A percentile compares a stretch with the other conserved stretches of the same genome.
These are phyloP conservation scores for Trypanosoma theileri DNA, from an alignment of 208 protist genomes.

Conservation along the genomic window DNA sequence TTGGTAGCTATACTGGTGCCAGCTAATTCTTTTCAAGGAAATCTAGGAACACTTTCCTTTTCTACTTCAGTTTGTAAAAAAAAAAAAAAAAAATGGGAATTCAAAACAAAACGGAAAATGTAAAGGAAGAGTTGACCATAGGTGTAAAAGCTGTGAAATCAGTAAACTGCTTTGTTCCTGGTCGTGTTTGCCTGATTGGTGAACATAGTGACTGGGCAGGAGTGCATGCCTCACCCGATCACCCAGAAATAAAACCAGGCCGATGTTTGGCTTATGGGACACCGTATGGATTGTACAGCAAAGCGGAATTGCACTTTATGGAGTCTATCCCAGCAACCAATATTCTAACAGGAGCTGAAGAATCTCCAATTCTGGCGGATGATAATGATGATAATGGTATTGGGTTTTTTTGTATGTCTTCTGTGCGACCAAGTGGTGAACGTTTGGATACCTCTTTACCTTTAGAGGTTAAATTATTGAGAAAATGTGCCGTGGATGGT, in stretches of 20 bases:
- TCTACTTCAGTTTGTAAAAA: background rate
- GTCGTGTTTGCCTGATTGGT: conserved; percentile 45
- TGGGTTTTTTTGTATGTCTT: background rate
- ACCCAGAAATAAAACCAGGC: conserved; percentile 4
- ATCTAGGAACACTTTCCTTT: no score
- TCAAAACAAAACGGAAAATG: background rate
- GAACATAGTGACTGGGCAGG: conserved; percentile 58
- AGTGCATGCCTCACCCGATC: background rate
- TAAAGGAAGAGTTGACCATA: background rate
- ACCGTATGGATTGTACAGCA: conserved; percentile 18
- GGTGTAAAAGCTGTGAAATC: background rate
- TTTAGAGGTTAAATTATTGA: conserved; percentile 7
- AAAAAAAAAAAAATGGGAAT: background rate
- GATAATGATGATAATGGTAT: background rate
- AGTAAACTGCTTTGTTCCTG: conserved; percentile 30
- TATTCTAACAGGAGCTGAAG: background rate
- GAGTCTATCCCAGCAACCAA: background rate
- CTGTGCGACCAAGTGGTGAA: background rate
- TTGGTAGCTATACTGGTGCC: background rate
- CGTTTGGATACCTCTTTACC: background rate
- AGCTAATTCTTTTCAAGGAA: background rate
- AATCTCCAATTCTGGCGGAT: no score
- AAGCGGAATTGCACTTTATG: background rate
- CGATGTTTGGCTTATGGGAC: conserved; percentile 17
- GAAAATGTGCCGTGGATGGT: conserved; percentile 11